phyloP scores from a whole-genome alignment of 495 filamentous ascomycete genomes.

The Aspergillus egyptiacus region DNA sequence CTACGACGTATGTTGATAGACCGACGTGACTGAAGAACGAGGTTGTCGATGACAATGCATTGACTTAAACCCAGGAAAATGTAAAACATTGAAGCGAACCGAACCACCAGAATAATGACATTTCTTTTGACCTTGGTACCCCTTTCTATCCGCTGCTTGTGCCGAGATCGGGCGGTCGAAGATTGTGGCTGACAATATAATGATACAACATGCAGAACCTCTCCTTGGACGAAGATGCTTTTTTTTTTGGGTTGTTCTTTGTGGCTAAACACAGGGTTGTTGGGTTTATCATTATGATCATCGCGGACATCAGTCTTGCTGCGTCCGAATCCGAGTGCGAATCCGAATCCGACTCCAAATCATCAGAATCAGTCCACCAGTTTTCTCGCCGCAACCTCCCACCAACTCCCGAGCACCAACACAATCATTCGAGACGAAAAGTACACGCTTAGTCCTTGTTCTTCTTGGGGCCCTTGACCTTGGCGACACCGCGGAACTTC shows the following conservation, averaged over 20 bases:
- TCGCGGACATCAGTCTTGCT: constrained; percentile 12
- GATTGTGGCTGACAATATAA: background rate
- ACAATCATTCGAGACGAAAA: constrained; percentile 16
- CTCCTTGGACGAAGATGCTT: constrained; percentile 5
- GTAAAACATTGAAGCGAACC: too few relatives aligned
- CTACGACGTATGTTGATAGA: too few relatives aligned
- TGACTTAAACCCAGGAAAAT: constrained; percentile 1
- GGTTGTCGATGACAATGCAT: background rate
- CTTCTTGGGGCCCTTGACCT: constrained; percentile 82
- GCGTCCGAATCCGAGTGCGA: constrained; percentile 11
- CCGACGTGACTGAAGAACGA: background rate
- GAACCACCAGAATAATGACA: background rate
- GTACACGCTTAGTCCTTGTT: constrained; percentile 42
- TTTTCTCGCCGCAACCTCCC: constrained; percentile 10
- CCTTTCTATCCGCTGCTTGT: constrained; percentile 5
- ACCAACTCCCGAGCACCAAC: constrained; percentile 13
- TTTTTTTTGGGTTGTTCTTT: constrained; percentile 9
- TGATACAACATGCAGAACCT: constrained; percentile 3
- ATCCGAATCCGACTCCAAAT: constrained; percentile 13
- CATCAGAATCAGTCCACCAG: constrained; percentile 7
- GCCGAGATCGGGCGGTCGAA: background rate
- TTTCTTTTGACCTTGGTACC: background rate
- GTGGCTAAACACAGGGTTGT: constrained; percentile 11
- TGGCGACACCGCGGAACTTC: constrained; percentile 92
- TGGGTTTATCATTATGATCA: constrained; percentile 15